A percentile compares a stretch with the other conserved stretches of the same genome.
Conservation (phyloP, 768 basidiomycete species). For the Austroboletus festivus region DNA sequence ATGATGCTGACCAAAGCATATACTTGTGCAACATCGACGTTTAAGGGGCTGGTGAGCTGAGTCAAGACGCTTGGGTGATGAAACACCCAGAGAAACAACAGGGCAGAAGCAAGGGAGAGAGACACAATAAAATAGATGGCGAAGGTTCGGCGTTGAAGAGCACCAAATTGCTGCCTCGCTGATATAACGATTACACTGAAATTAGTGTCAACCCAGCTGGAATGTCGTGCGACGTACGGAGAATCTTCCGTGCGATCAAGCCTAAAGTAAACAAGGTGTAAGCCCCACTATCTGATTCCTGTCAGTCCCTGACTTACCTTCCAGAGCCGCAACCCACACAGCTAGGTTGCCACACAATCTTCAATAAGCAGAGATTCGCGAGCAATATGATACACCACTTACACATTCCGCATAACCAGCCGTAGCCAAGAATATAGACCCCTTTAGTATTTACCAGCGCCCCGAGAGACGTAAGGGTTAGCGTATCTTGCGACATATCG, state of each 20-base stretch:
- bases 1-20: conserved; percentile 49
- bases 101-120: conserved; percentile 48
- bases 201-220: not conserved
- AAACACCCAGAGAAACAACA: conserved; percentile 57
- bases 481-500: not conserved
- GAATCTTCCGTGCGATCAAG: conserved; percentile 54
- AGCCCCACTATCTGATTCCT: not conserved
- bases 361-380: not conserved
- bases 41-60: conserved; percentile 43
- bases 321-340: conserved; percentile 69
- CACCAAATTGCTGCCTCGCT: conserved; percentile 72
- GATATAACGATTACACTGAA: not conserved
- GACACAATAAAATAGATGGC: conserved; percentile 71
- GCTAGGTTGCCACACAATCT: conserved; percentile 15
- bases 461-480: not conserved
- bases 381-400: conserved; percentile 25
- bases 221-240: conserved; percentile 42
- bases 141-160: conserved; percentile 71
- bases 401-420: conserved; percentile 72
- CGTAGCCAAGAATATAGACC: conserved; percentile 54
- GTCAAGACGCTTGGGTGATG: conserved; percentile 55
- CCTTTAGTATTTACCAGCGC: conserved; percentile 20
- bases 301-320: conserved; percentile 35
- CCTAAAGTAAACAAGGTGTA: conserved; percentile 34
- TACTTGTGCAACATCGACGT: conserved; percentile 63